A percentile compares a stretch with the other conserved stretches of the same genome.
phyloP scores from a whole-genome alignment of 2,329 filamentous ascomycete genomes.

The Arthrobotrys conoides region DNA sequence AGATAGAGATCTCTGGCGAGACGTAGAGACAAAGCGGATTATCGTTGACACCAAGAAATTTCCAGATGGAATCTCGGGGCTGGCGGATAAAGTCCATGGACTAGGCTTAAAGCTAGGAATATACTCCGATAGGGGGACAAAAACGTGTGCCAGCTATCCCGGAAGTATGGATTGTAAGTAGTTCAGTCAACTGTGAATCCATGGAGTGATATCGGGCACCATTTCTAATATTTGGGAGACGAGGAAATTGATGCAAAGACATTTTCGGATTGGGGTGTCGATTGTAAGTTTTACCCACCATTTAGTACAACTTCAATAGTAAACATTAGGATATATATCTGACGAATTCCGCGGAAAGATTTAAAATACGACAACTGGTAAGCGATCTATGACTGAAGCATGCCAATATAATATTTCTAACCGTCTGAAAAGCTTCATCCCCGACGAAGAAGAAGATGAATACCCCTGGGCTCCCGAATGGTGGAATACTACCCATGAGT shows the following conservation, averaged over 20 bases:
- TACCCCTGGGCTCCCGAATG: constrained; percentile 57
- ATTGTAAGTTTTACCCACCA: constrained; percentile 67
- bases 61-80: constrained; percentile 73
- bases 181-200: not conserved
- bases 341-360: constrained; percentile 65
- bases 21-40: constrained; percentile 69
- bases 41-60: constrained; percentile 71
- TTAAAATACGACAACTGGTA: constrained; percentile 75
- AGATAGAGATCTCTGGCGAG: constrained; percentile 67
- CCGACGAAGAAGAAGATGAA: constrained; percentile 55
- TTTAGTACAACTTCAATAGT: not conserved
- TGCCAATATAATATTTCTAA: not conserved
- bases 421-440: constrained; percentile 35
- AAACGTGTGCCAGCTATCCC: constrained; percentile 73
- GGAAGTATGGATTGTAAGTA: constrained; percentile 73
- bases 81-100: constrained; percentile 72
- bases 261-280: constrained; percentile 74
- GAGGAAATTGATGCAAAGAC: constrained; percentile 65
- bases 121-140: constrained; percentile 73
- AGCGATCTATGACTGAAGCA: constrained; percentile 61
- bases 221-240: constrained; percentile 13
- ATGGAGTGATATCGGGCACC: not conserved
- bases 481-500: constrained; percentile 54
- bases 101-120: constrained; percentile 76
- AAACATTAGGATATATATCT: not conserved